Percentiles rank a stretch among this genome's conserved stretches.
These are phyloP conservation scores for Xylaria sp. DNA, from an alignment of 2,329 filamentous ascomycete species.

Conservation along the genomic window DNA sequence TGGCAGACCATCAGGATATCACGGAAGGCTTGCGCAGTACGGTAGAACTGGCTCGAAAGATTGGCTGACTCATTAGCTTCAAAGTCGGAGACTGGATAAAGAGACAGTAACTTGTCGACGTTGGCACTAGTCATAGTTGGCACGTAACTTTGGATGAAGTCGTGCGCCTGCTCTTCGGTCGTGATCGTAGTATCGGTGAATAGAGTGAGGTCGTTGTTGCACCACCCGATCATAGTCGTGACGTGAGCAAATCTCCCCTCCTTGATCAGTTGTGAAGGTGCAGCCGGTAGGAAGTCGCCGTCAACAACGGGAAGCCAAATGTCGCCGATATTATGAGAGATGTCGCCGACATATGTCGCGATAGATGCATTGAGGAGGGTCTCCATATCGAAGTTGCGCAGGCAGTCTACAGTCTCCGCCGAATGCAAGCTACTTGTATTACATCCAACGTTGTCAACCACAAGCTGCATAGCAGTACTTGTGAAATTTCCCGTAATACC, in stretches of 20 bases:
- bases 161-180: conserved; percentile 53
- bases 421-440: conserved; percentile 55
- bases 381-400: conserved; percentile 56
- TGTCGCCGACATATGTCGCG: conserved; percentile 54
- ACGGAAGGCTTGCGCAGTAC: conserved; percentile 60
- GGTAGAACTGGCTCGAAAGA: conserved; percentile 61
- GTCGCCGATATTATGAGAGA: conserved; percentile 61
- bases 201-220: conserved; percentile 57
- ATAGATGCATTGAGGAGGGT: conserved; percentile 57
- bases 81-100: conserved; percentile 64
- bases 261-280: conserved; percentile 55
- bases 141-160: conserved; percentile 55
- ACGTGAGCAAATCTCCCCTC: conserved; percentile 56
- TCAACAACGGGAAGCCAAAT: conserved; percentile 63
- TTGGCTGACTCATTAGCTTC: conserved; percentile 51
- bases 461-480: conserved; percentile 56
- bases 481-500: conserved; percentile 62
- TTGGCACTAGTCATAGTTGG: conserved; percentile 51
- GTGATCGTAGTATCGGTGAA: conserved; percentile 56
- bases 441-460: conserved; percentile 58
- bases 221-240: conserved; percentile 57
- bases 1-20: conserved; percentile 54
- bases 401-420: conserved; percentile 57
- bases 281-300: conserved; percentile 59
- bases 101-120: conserved; percentile 55